Evolutionary conservation across 2,329 filamentous ascomycete genomes (phyloP).

Genomic region (Parastagonospora avenae): DNA sequence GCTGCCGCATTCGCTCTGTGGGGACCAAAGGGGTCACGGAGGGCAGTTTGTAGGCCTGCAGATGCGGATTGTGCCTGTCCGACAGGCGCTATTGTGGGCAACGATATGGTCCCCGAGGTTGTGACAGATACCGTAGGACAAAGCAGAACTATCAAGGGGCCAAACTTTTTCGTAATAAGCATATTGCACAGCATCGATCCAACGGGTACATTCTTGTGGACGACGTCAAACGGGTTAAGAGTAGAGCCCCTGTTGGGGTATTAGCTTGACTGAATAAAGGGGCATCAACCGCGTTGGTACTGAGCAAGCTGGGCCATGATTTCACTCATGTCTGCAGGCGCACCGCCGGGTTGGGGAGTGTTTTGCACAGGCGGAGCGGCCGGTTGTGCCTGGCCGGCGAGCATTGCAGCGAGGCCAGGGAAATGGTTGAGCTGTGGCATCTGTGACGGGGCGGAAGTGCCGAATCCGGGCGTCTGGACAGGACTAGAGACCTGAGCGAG

Average conservation of each 20-base stretch:
- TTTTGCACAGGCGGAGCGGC: slow-evolving; percentile 38
- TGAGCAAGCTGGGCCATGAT: slow-evolving; percentile 76
- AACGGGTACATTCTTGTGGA: background rate
- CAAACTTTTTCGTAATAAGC: background rate
- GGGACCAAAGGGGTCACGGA: background rate
- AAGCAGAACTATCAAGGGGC: background rate
- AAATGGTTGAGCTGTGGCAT: slow-evolving; percentile 37
- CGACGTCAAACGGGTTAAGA: background rate
- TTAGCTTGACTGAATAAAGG: background rate
- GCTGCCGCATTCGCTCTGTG: background rate
- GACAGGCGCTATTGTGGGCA: background rate
- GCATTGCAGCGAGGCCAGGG: slow-evolving; percentile 36
- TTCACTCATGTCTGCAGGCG: slow-evolving; percentile 63
- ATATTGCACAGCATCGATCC: background rate
- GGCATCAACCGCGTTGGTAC: slow-evolving; percentile 57
- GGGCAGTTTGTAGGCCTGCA: background rate
- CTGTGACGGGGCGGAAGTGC: slow-evolving; percentile 21
- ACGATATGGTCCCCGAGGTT: background rate
- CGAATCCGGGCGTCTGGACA: slow-evolving; percentile 30
- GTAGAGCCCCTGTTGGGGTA: background rate
- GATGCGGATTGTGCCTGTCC: background rate
- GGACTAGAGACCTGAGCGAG: slow-evolving; percentile 41
- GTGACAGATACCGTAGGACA: background rate
- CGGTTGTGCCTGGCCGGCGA: slow-evolving; percentile 29
- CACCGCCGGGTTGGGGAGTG: slow-evolving; percentile 28